Evolutionary conservation across 1,284 basidiomycete species (phyloP), one percentile per base, ranked within the genome.

Genomic region (Moesziomyces globuligerus): DNA sequence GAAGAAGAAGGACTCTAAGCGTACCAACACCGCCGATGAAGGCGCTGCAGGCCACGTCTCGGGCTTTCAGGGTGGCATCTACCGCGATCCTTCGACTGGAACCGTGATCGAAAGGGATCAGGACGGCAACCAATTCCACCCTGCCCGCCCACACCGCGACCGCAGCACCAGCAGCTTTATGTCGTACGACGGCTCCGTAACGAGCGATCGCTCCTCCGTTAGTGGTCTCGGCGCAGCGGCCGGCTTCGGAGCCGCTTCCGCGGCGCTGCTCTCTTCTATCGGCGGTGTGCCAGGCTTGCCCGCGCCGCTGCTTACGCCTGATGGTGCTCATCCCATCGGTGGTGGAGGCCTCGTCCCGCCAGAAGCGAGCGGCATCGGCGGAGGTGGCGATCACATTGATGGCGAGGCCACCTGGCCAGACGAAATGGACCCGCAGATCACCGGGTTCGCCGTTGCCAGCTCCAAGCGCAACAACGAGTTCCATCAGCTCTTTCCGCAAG

Each of bases 401-500:
- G 64, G 62, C 40, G 72, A 64, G 24, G 48, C 70, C 1, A 42
- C 60, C 2, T 68, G 72, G 70, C 58, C 68, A 1, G 60, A 76
- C 3, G 72, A 74, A 48, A 58, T 79, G 60, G 64, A 70, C 21
- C 51, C 57, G 3, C 77, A 76, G 37, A 76, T 82, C 55, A 82
- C 78, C 0, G 94, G 95, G 3, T 98, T 98, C 82, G 95, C 96
- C 0, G 94, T 98, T 11, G 95, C 95, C 7, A 96, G 92, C 82
- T 93, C 90, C 75, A 93, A 93, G 83, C 86, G 95, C 52, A 98
- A 98, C 80, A 88, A 90, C 8, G 96, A 98, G 78, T 99, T 99
- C 83, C 95, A 98, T 80, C 90, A 92, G 55, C 84, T 97, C 75
- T 98, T 98, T 83, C 88, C 85, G 23, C 89, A 67, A 28, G 82